phyloP scores from a whole-genome alignment of 441 rosid genomes.

The Breynia disticha region DNA sequence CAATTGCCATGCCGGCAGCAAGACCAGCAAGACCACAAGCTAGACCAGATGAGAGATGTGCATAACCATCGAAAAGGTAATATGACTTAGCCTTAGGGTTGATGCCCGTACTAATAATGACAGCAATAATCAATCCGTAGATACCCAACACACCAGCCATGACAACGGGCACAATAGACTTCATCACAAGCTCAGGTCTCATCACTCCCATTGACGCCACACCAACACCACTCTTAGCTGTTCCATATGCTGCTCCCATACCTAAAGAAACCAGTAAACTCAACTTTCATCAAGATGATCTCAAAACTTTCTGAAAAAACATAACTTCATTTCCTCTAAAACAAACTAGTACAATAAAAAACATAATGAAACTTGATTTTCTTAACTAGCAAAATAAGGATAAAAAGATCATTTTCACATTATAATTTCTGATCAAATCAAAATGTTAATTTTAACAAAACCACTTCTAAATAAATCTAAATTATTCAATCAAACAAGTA shows the following conservation, averaged over 20 bases:
- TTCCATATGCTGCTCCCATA: slow-evolving; percentile 49
- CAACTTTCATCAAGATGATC: neutral
- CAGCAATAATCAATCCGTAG: slow-evolving; percentile 75
- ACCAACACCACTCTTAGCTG: slow-evolving; percentile 63
- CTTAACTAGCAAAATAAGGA: no score
- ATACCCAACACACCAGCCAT: slow-evolving; percentile 91
- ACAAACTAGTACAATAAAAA: no score
- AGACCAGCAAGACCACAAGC: slow-evolving; percentile 62
- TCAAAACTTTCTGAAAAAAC: slow-evolving; percentile 2
- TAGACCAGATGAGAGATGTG: slow-evolving; percentile 38
- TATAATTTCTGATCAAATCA: no score
- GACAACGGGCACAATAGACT: slow-evolving; percentile 72
- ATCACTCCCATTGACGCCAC: slow-evolving; percentile 81
- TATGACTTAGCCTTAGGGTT: slow-evolving; percentile 56
- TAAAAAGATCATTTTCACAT: no score
- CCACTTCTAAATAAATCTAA: no score
- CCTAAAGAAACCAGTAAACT: slow-evolving; percentile 21
- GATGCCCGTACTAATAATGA: slow-evolving; percentile 69
- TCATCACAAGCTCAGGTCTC: slow-evolving; percentile 82
- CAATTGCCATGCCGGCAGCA: slow-evolving; percentile 80
- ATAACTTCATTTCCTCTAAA: no score
- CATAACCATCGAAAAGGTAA: slow-evolving; percentile 39
- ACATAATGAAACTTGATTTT: no score
- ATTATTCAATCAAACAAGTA: no score
- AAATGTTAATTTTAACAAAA: no score